These are phyloP conservation scores for Eimeria zaria DNA, from an alignment of 169 alveolate species.

Conservation along the genomic window DNA sequence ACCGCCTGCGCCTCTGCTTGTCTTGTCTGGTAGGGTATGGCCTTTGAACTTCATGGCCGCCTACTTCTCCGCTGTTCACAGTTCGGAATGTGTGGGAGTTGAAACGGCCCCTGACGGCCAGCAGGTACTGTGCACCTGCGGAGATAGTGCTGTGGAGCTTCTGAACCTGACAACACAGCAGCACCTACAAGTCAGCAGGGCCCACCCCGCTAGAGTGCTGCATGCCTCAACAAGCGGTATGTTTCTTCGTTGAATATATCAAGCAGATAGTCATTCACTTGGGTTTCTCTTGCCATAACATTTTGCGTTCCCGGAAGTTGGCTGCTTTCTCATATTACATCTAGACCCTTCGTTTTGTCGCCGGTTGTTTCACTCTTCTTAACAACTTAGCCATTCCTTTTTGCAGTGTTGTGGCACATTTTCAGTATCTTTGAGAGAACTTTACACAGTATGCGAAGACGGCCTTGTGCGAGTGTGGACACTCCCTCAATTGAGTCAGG, in stretches of 20 bases:
- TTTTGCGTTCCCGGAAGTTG: background rate
- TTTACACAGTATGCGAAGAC: conserved; percentile 78
- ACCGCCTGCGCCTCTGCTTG: background rate
- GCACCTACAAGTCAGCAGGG: conserved; percentile 93
- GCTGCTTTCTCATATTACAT: background rate
- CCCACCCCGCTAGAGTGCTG: conserved; percentile 93
- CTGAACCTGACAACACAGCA: conserved; percentile 91
- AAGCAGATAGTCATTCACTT: background rate
- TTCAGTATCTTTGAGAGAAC: conserved; percentile 72
- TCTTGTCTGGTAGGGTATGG: conserved; percentile 61
- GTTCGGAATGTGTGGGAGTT: conserved; percentile 93
- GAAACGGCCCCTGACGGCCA: conserved; percentile 94
- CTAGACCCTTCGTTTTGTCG: background rate
- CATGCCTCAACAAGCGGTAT: conserved; percentile 85
- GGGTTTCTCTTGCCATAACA: background rate
- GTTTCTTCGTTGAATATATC: background rate
- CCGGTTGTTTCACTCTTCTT: background rate
- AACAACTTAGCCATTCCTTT: background rate
- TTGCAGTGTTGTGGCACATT: conserved; percentile 10
- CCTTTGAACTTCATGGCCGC: conserved; percentile 46
- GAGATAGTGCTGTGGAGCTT: conserved; percentile 93
- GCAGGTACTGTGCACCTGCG: conserved; percentile 94
- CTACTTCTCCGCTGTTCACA: conserved; percentile 85
- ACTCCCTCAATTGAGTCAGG: conserved; percentile 79
- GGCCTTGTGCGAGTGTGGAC: conserved; percentile 81